Evolutionary conservation across 2,329 filamentous ascomycete species (phyloP).

Genomic region (Lasiodiplodia hormozganensis): DNA sequence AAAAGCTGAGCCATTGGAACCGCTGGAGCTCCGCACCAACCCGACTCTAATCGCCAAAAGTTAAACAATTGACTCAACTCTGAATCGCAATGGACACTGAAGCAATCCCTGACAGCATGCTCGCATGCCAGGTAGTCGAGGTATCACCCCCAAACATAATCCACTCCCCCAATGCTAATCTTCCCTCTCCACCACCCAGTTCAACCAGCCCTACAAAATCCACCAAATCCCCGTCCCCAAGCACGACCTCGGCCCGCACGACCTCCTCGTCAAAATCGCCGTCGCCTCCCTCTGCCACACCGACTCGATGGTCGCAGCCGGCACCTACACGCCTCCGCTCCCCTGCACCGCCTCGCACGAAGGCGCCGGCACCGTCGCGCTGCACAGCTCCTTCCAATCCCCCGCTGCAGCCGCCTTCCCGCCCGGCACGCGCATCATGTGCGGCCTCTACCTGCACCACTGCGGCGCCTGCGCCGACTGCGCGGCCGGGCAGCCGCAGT

Average conservation of each 20-base stretch:
- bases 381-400: conserved; percentile 51
- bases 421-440: conserved; percentile 64
- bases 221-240: conserved; percentile 57
- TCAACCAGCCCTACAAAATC: conserved; percentile 63
- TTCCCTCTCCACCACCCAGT: conserved; percentile 39
- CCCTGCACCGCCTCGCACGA: conserved; percentile 65
- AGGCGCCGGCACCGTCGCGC: conserved; percentile 62
- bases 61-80: not conserved
- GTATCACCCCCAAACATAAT: conserved; percentile 34
- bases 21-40: not conserved
- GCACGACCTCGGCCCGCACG: conserved; percentile 52
- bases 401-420: conserved; percentile 50
- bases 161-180: not conserved
- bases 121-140: conserved; percentile 56
- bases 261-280: conserved; percentile 67
- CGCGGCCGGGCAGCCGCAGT: conserved; percentile 59
- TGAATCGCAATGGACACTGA: conserved; percentile 31
- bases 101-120: conserved; percentile 54
- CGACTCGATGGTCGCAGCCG: conserved; percentile 62
- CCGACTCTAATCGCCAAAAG: not conserved
- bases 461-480: conserved; percentile 64
- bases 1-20: conserved; percentile 5
- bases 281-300: conserved; percentile 69
- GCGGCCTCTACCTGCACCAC: conserved; percentile 59
- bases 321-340: conserved; percentile 56